These are phyloP conservation scores for Wickerhamiella kurtzmanii DNA, from an alignment of 805 yeast genomes.

Conservation along the genomic window DNA sequence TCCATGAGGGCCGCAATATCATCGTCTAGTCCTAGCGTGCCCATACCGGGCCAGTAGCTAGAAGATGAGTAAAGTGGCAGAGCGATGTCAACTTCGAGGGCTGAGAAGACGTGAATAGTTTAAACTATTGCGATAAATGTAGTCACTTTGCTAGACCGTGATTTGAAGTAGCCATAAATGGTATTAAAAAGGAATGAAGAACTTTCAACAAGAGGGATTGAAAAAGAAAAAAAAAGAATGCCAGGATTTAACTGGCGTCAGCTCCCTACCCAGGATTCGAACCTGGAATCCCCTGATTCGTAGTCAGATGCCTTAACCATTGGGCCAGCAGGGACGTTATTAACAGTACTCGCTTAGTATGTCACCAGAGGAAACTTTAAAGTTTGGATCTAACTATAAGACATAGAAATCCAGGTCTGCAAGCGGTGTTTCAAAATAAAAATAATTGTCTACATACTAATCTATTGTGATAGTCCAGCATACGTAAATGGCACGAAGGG, in stretches of 20 bases:
- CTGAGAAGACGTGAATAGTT: no score
- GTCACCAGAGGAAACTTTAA: no score
- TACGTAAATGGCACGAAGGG: slow-evolving; percentile 84
- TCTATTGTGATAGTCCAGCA: slow-evolving; percentile 1
- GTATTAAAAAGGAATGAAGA: no score
- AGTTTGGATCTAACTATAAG: background rate
- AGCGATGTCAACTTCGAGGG: no score
- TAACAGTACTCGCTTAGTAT: background rate
- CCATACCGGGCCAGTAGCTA: background rate
- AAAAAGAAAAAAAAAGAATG: background rate
- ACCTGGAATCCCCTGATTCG: slow-evolving; percentile 4
- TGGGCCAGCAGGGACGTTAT: slow-evolving; percentile 3
- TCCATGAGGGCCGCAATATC: slow-evolving; percentile 20
- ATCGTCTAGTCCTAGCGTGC: slow-evolving; percentile 14
- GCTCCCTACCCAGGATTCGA: slow-evolving; percentile 4
- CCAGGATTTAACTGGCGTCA: background rate
- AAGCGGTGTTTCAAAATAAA: no score
- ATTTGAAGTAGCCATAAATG: no score
- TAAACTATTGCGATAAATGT: no score
- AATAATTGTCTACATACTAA: background rate
- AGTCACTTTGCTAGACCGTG: no score
- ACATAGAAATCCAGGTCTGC: no score
- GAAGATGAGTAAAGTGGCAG: background rate
- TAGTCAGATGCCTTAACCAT: slow-evolving; percentile 4
- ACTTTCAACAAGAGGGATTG: background rate